A percentile compares a stretch with the other conserved stretches of the same genome.
Evolutionary conservation across 257 asterid genomes (phyloP).

Genomic region (Agastache rugosa): DNA sequence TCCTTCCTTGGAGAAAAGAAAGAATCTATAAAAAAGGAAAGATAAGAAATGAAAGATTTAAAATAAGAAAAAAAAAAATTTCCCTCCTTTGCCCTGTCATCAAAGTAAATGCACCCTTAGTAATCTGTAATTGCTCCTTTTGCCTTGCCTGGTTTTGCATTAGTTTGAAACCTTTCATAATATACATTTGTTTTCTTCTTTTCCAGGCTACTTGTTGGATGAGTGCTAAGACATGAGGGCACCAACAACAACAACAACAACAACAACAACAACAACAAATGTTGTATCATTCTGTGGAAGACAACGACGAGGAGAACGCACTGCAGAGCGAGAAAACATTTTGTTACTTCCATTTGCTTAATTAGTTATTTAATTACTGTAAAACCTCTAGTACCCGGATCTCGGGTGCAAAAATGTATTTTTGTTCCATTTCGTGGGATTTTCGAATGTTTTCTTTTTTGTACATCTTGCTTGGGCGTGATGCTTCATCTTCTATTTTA

Average conservation of each 20-base stretch:
- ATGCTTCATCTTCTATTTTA: neutral
- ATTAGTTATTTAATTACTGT: neutral
- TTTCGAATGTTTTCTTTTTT: neutral
- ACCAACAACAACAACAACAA: no score
- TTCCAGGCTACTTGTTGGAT: slow-evolving; percentile 18
- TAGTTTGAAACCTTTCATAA: neutral
- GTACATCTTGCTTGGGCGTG: neutral
- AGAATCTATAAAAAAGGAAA: no score
- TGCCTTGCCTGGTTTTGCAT: neutral
- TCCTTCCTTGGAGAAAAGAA: no score
- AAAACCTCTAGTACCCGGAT: neutral
- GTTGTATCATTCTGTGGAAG: neutral
- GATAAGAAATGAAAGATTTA: no score
- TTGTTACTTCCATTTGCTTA: slow-evolving; percentile 1
- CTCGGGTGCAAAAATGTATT: neutral
- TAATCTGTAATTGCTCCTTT: neutral
- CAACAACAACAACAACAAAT: neutral
- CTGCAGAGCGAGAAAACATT: neutral
- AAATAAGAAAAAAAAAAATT: no score
- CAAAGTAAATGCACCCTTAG: no score
- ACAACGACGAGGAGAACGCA: neutral
- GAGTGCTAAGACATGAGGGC: neutral
- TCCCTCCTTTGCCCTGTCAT: no score
- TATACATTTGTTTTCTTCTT: neutral
- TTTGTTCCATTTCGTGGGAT: neutral